Evolutionary conservation across 139 green algal genomes (phyloP).

Genomic region (Picochlorum sp.): DNA sequence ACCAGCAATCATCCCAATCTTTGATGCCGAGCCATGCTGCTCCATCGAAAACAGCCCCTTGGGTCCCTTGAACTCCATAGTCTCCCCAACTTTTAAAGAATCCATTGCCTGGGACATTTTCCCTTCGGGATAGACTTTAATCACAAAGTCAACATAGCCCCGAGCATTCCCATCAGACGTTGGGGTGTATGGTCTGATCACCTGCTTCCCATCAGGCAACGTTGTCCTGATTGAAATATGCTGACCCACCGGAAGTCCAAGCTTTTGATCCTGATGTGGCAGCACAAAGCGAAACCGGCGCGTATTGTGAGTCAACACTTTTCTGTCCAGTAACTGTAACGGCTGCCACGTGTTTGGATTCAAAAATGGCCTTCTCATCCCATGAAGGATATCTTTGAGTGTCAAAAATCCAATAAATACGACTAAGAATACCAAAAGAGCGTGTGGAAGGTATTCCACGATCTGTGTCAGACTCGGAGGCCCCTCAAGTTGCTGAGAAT

Average conservation of each 20-base stretch:
- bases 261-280: conserved; percentile 40
- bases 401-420: conserved; percentile 17
- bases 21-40: conserved; percentile 49
- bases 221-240: conserved; percentile 67
- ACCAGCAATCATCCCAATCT: conserved; percentile 87
- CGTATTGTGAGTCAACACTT: conserved; percentile 42
- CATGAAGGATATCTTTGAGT: conserved; percentile 22
- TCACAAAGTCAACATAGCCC: conserved; percentile 73
- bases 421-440: conserved; percentile 20
- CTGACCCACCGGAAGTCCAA: conserved; percentile 76
- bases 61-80: conserved; percentile 78
- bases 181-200: conserved; percentile 72
- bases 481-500: no score
- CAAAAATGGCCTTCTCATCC: conserved; percentile 31
- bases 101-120: conserved; percentile 81
- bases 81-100: conserved; percentile 64
- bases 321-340: conserved; percentile 33
- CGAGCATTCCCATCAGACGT: conserved; percentile 45
- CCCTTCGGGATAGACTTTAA: conserved; percentile 83
- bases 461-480: background rate
- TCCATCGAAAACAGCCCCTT: conserved; percentile 73
- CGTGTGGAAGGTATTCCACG: conserved; percentile 10
- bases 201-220: conserved; percentile 43
- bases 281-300: conserved; percentile 57
- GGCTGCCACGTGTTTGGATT: conserved; percentile 30